Evolutionary conservation across 345 rosid genomes (phyloP).

Genomic region (Corchorus olitorius): DNA sequence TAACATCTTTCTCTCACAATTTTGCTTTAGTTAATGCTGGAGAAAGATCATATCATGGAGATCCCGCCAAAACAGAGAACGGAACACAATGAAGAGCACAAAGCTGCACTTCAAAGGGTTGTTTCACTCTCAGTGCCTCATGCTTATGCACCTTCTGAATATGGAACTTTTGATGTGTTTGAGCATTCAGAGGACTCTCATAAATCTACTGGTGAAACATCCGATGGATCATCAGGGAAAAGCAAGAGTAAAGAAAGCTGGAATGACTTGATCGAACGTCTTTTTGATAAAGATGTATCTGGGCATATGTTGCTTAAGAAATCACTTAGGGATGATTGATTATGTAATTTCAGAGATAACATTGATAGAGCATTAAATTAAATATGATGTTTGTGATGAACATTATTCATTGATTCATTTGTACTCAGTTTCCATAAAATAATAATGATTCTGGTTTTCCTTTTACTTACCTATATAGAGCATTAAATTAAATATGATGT

Average conservation of each 20-base stretch:
- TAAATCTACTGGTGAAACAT: constrained; percentile 40
- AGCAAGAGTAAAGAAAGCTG: constrained; percentile 53
- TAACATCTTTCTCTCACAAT: background rate
- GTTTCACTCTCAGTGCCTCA: constrained; percentile 77
- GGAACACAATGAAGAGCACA: constrained; percentile 78
- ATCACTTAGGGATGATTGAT: constrained; percentile 35
- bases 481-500: no score
- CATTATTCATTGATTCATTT: constrained; percentile 28
- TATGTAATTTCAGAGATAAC: background rate
- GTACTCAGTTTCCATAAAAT: constrained; percentile 3
- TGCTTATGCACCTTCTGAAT: constrained; percentile 58
- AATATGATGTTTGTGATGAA: background rate
- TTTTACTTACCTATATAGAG: background rate
- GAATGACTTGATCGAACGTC: constrained; percentile 72
- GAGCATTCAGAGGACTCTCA: constrained; percentile 43
- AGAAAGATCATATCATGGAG: constrained; percentile 67
- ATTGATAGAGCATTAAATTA: background rate
- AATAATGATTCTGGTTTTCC: background rate
- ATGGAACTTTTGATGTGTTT: constrained; percentile 73
- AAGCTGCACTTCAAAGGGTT: constrained; percentile 84
- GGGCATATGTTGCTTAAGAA: constrained; percentile 57
- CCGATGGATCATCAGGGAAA: constrained; percentile 33
- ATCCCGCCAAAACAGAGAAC: constrained; percentile 77
- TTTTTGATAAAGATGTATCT: constrained; percentile 67
- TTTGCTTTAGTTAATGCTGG: constrained; percentile 60